These are phyloP conservation scores for Chrysoporthe cubensis DNA, from an alignment of 2,329 filamentous ascomycete genomes.

Conservation along the genomic window DNA sequence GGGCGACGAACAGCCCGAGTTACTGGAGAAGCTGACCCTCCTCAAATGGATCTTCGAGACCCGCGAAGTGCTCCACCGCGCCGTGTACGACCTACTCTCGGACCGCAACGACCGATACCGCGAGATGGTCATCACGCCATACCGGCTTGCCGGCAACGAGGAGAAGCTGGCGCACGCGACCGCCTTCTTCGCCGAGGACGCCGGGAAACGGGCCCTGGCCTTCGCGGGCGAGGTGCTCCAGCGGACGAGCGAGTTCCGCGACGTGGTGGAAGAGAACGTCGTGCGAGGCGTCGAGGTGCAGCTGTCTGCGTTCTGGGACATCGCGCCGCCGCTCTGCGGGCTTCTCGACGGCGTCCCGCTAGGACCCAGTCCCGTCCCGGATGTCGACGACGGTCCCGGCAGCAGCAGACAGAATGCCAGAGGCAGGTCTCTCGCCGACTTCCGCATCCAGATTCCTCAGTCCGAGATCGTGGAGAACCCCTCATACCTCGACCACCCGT, in stretches of 20 bases:
- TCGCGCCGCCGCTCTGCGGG: constrained; percentile 79
- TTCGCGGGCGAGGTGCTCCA: constrained; percentile 74
- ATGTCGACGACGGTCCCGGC: not conserved
- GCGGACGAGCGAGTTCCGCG: constrained; percentile 76
- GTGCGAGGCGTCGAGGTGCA: constrained; percentile 88
- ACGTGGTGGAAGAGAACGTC: constrained; percentile 82
- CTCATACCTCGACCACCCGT: constrained; percentile 74
- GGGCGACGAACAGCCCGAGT: constrained; percentile 90
- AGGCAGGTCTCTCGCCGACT: constrained; percentile 47
- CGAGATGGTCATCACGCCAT: constrained; percentile 81
- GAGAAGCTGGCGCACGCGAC: constrained; percentile 81
- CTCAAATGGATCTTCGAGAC: constrained; percentile 97
- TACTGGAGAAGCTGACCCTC: constrained; percentile 90
- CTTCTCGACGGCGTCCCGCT: constrained; percentile 79
- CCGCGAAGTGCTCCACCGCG: constrained; percentile 83
- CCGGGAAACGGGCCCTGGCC: constrained; percentile 68
- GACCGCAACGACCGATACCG: constrained; percentile 87
- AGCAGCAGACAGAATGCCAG: not conserved
- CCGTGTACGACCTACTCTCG: constrained; percentile 81
- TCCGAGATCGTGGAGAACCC: constrained; percentile 87
- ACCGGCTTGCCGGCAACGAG: constrained; percentile 72
- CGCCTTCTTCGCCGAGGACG: constrained; percentile 82
- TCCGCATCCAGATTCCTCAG: constrained; percentile 76
- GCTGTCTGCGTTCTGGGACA: constrained; percentile 96
- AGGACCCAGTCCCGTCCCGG: not conserved